Conservation (phyloP, 768 basidiomycete species). For the Lentinula sp. region DNA sequence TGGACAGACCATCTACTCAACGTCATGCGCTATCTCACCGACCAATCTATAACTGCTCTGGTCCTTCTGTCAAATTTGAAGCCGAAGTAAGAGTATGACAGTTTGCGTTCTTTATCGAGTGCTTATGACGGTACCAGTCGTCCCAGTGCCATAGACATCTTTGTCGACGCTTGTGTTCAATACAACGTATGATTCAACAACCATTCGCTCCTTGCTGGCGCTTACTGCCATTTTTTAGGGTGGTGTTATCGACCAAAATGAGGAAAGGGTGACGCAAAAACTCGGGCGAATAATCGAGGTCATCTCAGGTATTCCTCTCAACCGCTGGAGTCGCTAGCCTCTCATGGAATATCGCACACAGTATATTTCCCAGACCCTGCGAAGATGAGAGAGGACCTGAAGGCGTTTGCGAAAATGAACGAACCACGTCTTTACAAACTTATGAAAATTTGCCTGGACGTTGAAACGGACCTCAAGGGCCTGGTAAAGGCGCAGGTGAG, state of each 20-base stretch:
- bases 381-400: conserved; percentile 74
- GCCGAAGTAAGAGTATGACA: conserved; percentile 32
- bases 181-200: conserved; percentile 58
- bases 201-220: not conserved
- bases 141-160: conserved; percentile 66
- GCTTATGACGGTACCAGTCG: conserved; percentile 34
- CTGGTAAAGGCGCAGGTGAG: conserved; percentile 74
- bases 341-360: conserved; percentile 1
- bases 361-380: conserved; percentile 56
- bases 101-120: not conserved
- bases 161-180: conserved; percentile 65
- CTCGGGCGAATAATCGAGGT: conserved; percentile 44
- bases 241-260: conserved; percentile 83
- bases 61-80: conserved; percentile 61
- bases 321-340: not conserved
- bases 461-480: conserved; percentile 76
- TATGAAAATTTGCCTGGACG: conserved; percentile 74
- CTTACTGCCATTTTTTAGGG: conserved; percentile 46
- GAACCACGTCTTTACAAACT: conserved; percentile 83
- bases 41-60: conserved; percentile 50
- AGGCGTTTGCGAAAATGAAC: conserved; percentile 80
- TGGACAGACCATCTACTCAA: conserved; percentile 85
- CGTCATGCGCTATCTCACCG: conserved; percentile 65
- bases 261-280: conserved; percentile 50
- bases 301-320: conserved; percentile 49